Conservation (phyloP, 2,329 filamentous ascomycete species). For the Exutisphaerella laricina region DNA sequence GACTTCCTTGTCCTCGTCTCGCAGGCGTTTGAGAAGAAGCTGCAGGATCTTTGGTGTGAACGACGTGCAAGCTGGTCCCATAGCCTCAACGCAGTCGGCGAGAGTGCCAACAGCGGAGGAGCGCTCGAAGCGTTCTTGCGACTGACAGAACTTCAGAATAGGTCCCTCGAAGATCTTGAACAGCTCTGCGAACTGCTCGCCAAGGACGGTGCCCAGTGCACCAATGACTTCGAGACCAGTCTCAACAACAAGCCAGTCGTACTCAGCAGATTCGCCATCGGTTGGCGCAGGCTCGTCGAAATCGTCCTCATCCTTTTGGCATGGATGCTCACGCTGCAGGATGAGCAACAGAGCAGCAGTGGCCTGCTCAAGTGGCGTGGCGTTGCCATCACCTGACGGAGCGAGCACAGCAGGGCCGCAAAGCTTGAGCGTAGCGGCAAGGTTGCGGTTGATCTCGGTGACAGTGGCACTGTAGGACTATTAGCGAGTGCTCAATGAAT, state of each 20-base stretch:
- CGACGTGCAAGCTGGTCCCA: slow-evolving; percentile 73
- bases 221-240: slow-evolving; percentile 88
- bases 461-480: slow-evolving; percentile 63
- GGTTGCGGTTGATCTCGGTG: slow-evolving; percentile 90
- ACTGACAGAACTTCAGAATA: slow-evolving; percentile 79
- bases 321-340: slow-evolving; percentile 84
- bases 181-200: slow-evolving; percentile 72
- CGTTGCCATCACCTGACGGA: slow-evolving; percentile 53
- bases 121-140: slow-evolving; percentile 79
- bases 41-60: slow-evolving; percentile 73
- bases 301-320: slow-evolving; percentile 82
- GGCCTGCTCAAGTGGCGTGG: slow-evolving; percentile 50
- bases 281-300: slow-evolving; percentile 69
- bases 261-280: slow-evolving; percentile 75
- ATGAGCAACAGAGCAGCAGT: slow-evolving; percentile 70
- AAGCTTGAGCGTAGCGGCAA: slow-evolving; percentile 82
- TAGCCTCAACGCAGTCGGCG: slow-evolving; percentile 82
- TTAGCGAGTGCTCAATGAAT: slow-evolving; percentile 41
- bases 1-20: slow-evolving; percentile 83
- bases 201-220: slow-evolving; percentile 75
- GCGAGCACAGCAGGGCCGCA: slow-evolving; percentile 82
- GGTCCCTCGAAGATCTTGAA: slow-evolving; percentile 97
- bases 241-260: slow-evolving; percentile 95
- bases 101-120: slow-evolving; percentile 87
- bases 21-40: slow-evolving; percentile 76